A percentile compares a stretch with the other conserved stretches of the same genome.
phyloP scores from a whole-genome alignment of 768 basidiomycete species.

The Gautieria morchelliformis region DNA sequence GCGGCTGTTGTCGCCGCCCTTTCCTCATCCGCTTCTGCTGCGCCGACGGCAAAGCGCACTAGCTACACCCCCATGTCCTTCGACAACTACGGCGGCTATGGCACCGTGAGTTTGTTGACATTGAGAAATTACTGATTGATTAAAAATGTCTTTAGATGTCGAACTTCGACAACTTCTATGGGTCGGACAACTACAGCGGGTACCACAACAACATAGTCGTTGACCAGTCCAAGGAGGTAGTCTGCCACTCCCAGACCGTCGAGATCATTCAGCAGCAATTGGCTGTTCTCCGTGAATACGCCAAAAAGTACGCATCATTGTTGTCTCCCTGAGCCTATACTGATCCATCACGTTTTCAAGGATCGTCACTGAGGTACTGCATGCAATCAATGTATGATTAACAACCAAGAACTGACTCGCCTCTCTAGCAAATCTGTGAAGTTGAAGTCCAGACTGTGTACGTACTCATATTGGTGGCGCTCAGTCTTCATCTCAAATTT shows the following conservation, averaged over 20 bases:
- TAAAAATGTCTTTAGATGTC: background rate
- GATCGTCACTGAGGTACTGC: constrained; percentile 8
- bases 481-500: background rate
- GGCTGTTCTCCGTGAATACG: constrained; percentile 8
- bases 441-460: constrained; percentile 34
- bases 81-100: constrained; percentile 31
- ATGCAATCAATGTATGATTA: no score
- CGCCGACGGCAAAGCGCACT: constrained; percentile 1
- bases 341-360: background rate
- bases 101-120: constrained; percentile 18
- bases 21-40: background rate
- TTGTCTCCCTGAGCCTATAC: background rate
- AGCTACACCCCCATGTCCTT: constrained; percentile 21
- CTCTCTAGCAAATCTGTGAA: constrained; percentile 33
- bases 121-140: constrained; percentile 19
- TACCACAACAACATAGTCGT: constrained; percentile 4
- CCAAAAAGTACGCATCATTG: background rate
- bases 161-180: constrained; percentile 10
- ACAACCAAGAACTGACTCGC: background rate
- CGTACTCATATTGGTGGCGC: background rate
- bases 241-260: constrained; percentile 4
- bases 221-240: background rate
- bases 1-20: background rate
- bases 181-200: constrained; percentile 9
- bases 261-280: constrained; percentile 10